phyloP scores from a whole-genome alignment of 2,329 filamentous ascomycete genomes.

The Aaosphaeria pasadenensis region DNA sequence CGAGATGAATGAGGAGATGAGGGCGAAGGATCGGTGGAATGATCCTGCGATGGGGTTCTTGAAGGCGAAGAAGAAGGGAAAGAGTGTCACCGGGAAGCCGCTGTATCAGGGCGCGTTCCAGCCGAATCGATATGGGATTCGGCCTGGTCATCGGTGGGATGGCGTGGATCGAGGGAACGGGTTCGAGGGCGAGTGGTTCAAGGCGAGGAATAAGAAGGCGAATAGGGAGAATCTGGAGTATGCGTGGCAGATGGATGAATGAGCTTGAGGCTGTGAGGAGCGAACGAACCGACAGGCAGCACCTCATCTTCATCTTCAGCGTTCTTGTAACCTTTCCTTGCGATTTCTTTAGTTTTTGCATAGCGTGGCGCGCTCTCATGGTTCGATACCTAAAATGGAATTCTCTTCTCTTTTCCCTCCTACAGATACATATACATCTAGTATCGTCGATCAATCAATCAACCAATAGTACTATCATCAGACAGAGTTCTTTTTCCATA shows the following conservation, averaged over 20 bases:
- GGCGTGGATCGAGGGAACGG: conserved; percentile 92
- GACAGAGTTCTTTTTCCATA: no score
- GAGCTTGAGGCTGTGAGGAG: not conserved
- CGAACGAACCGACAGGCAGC: no score
- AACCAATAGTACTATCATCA: no score
- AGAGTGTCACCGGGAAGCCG: conserved; percentile 55
- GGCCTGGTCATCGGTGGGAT: conserved; percentile 93
- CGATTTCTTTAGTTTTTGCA: no score
- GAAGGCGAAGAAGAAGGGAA: conserved; percentile 48
- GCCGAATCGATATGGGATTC: conserved; percentile 91
- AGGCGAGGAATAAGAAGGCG: conserved; percentile 73
- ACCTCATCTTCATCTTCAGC: no score
- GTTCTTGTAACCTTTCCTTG: no score
- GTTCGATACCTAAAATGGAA: no score
- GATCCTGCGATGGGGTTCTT: conserved; percentile 87
- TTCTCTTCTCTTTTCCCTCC: no score
- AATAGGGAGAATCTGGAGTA: conserved; percentile 81
- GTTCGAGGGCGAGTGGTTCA: conserved; percentile 91
- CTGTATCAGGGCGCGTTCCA: conserved; percentile 75
- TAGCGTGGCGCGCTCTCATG: no score
- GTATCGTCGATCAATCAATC: no score
- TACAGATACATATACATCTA: no score
- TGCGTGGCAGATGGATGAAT: conserved; percentile 95
- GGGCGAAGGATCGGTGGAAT: conserved; percentile 78
- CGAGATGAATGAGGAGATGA: conserved; percentile 80